Conservation (phyloP, 768 basidiomycete genomes). For the Amanita pallidorosea region DNA sequence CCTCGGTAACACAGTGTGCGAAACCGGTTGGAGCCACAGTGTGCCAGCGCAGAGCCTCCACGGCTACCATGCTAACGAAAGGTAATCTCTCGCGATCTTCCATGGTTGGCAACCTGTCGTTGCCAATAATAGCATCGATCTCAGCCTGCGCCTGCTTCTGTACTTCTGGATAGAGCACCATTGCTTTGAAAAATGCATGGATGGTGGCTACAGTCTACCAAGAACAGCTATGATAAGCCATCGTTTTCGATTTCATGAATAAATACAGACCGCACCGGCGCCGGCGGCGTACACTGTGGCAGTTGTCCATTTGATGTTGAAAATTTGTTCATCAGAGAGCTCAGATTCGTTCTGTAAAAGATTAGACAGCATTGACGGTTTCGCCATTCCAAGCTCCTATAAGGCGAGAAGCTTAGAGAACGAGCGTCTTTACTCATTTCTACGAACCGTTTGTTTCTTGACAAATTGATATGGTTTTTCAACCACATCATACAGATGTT, state of each 20-base stretch:
- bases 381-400: slow-evolving; percentile 19
- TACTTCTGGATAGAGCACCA: slow-evolving; percentile 26
- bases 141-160: slow-evolving; percentile 30
- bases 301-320: slow-evolving; percentile 31
- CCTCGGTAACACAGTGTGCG: slow-evolving; percentile 31
- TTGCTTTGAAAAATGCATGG: slow-evolving; percentile 28
- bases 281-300: slow-evolving; percentile 41
- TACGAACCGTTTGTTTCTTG: slow-evolving; percentile 19
- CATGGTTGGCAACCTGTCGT: slow-evolving; percentile 26
- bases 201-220: slow-evolving; percentile 27
- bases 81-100: slow-evolving; percentile 29
- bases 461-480: slow-evolving; percentile 24
- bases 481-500: slow-evolving; percentile 19
- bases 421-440: background rate
- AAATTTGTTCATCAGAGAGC: slow-evolving; percentile 20
- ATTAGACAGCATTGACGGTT: slow-evolving; percentile 24
- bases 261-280: slow-evolving; percentile 17
- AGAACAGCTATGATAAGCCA: background rate
- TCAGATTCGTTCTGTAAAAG: slow-evolving; percentile 17
- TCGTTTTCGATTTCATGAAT: background rate
- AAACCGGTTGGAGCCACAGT: slow-evolving; percentile 17
- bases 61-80: slow-evolving; percentile 26
- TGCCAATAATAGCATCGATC: slow-evolving; percentile 28
- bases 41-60: slow-evolving; percentile 28
- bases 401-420: background rate